A percentile compares a stretch with the other conserved stretches of the same genome.
These are phyloP conservation scores for Pythium aquatile DNA, from an alignment of 352 stramenopile genomes.

Conservation along the genomic window DNA sequence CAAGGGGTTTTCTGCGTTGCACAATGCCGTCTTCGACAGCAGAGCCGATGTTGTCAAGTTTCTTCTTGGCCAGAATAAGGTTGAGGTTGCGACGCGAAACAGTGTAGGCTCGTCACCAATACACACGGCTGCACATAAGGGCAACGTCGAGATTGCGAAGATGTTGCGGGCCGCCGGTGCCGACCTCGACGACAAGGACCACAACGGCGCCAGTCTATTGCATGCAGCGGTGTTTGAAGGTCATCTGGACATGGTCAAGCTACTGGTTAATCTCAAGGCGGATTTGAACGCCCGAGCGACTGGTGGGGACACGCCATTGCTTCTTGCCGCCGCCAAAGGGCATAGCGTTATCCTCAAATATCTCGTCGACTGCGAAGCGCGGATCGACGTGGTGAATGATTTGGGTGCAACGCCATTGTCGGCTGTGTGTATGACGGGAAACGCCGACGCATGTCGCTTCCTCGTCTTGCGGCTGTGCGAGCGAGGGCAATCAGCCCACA, in stretches of 20 bases:
- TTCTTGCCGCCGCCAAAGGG: conserved; percentile 3
- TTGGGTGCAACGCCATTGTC: not conserved
- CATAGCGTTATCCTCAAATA: not conserved
- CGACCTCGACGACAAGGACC: not conserved
- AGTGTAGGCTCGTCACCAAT: not conserved
- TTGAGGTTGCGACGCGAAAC: not conserved
- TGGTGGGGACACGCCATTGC: conserved; percentile 3
- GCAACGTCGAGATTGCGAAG: conserved; percentile 1
- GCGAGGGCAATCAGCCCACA: not conserved
- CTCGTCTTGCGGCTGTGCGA: not conserved
- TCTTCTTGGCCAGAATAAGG: not conserved
- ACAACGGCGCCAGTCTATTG: conserved; percentile 2
- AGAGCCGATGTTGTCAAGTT: not conserved
- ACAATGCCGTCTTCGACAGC: not conserved
- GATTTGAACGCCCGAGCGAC: conserved; percentile 4
- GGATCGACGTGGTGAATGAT: not conserved
- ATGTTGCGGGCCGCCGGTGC: conserved; percentile 3
- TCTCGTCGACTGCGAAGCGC: not conserved
- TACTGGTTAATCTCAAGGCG: conserved; percentile 8
- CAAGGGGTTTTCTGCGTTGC: not conserved
- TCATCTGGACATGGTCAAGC: not conserved
- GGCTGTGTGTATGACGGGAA: not conserved
- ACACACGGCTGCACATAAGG: not conserved
- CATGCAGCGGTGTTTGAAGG: conserved; percentile 1
- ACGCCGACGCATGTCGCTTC: not conserved